A percentile compares a stretch with the other conserved stretches of the same genome.
phyloP scores from a whole-genome alignment of 2,329 filamentous ascomycete genomes.

The Cordyceps tenuipes region DNA sequence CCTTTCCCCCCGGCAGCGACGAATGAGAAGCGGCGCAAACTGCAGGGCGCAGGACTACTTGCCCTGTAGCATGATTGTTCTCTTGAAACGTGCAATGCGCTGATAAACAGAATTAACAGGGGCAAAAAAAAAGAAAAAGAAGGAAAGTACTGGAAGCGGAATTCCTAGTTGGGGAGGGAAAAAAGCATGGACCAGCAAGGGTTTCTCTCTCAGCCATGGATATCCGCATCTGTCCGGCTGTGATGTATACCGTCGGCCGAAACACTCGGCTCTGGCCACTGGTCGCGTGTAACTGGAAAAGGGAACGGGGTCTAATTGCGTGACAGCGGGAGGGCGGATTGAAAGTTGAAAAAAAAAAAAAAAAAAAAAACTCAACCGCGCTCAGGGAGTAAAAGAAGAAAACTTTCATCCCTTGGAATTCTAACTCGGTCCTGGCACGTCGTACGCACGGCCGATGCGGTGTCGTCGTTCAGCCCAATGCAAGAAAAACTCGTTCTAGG shows the following conservation, averaged over 20 bases:
- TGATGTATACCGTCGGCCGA: not conserved
- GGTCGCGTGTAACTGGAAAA: not conserved
- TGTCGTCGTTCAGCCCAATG: not conserved
- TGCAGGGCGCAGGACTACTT: not conserved
- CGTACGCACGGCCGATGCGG: not conserved
- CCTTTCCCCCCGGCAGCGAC: not conserved
- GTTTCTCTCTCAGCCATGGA: slow-evolving; percentile 1
- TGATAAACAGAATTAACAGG: not conserved
- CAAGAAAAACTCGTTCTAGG: not conserved
- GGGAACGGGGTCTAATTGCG: not conserved
- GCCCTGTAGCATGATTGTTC: not conserved
- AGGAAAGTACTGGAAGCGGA: not conserved
- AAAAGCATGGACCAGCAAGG: not conserved
- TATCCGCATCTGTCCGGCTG: slow-evolving; percentile 7
- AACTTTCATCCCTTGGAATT: too few species aligned
- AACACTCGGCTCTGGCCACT: not conserved
- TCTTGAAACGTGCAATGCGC: slow-evolving; percentile 1
- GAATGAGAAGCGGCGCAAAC: not conserved
- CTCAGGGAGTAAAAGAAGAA: too few species aligned
- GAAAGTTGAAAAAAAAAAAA: too few species aligned
- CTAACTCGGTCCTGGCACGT: too few species aligned
- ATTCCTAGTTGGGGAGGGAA: not conserved
- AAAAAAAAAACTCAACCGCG: not conserved
- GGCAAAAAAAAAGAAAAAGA: not conserved
- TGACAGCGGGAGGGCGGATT: too few species aligned